A percentile compares a stretch with the other conserved stretches of the same genome.
phyloP scores from a whole-genome alignment of 1,284 basidiomycete genomes.

The Ganoderma lingzhi region DNA sequence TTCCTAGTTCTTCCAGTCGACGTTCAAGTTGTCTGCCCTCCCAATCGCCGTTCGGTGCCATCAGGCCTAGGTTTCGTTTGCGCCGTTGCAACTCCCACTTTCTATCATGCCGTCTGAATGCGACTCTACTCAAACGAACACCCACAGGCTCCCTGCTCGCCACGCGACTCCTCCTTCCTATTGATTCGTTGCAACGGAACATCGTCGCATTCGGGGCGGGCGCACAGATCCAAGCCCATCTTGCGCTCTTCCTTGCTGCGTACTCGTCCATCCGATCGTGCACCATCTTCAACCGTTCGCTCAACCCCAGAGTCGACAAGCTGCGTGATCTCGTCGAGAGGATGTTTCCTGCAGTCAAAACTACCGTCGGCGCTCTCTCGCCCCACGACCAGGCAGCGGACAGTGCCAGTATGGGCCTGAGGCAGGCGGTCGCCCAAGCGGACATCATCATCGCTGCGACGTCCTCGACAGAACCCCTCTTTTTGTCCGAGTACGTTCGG shows the following conservation, averaged over 20 bases:
- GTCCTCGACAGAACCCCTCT: conserved; percentile 74
- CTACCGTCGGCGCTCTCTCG: conserved; percentile 34
- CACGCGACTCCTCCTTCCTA: conserved; percentile 55
- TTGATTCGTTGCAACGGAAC: conserved; percentile 47
- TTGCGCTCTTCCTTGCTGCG: conserved; percentile 65
- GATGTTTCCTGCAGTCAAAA: conserved; percentile 49
- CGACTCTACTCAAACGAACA: too few species aligned
- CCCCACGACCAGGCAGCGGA: conserved; percentile 15
- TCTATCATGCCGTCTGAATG: neutral
- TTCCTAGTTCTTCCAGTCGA: neutral
- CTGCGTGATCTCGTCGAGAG: conserved; percentile 52
- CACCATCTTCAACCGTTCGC: conserved; percentile 70
- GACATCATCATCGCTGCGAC: conserved; percentile 82
- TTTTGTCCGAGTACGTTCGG: conserved; percentile 67
- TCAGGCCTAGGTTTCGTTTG: neutral
- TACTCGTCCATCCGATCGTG: conserved; percentile 64
- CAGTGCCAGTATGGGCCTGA: conserved; percentile 21
- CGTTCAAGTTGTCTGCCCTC: neutral
- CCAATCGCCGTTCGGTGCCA: neutral
- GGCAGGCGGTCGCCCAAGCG: conserved; percentile 48
- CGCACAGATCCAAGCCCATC: conserved; percentile 70
- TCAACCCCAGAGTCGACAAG: conserved; percentile 56
- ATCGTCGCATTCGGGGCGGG: conserved; percentile 84
- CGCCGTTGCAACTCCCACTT: neutral
- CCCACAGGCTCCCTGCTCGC: conserved; percentile 9